Evolutionary conservation across 202 grass and related monocot genomes (phyloP).

Genomic region (Cymbopogon flexuosus): DNA sequence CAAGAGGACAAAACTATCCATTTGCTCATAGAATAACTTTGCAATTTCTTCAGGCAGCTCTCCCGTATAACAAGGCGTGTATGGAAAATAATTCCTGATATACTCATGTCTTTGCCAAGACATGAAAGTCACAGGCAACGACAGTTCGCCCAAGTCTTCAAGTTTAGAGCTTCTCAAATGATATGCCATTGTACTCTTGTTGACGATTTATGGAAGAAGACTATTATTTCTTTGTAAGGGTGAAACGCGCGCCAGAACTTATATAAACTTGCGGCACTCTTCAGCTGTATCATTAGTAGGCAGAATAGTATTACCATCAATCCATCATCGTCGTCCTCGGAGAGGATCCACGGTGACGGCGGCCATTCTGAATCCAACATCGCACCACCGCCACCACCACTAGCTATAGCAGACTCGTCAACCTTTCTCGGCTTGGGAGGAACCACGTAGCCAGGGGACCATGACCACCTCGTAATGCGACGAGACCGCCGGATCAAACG

Average conservation of each 20-base stretch:
- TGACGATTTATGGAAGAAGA: background rate
- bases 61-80: background rate
- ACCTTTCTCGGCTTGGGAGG: too few relatives aligned
- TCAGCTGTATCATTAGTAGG: background rate
- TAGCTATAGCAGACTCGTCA: background rate
- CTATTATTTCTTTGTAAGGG: conserved; percentile 5
- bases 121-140: too few relatives aligned
- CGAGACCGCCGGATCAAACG: background rate
- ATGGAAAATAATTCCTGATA: background rate
- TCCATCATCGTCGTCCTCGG: background rate
- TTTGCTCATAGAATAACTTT: too few relatives aligned
- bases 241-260: background rate
- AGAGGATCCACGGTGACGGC: background rate
- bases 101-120: too few relatives aligned
- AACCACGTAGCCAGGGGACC: background rate
- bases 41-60: background rate
- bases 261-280: too few relatives aligned
- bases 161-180: background rate
- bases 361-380: background rate
- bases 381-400: too few relatives aligned
- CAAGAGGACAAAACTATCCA: too few relatives aligned
- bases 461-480: background rate
- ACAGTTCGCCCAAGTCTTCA: background rate
- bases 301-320: background rate
- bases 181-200: background rate